Evolutionary conservation across 192 early-diverging fungal genomes (phyloP).

Genomic region (Backusella tuberculispora): DNA sequence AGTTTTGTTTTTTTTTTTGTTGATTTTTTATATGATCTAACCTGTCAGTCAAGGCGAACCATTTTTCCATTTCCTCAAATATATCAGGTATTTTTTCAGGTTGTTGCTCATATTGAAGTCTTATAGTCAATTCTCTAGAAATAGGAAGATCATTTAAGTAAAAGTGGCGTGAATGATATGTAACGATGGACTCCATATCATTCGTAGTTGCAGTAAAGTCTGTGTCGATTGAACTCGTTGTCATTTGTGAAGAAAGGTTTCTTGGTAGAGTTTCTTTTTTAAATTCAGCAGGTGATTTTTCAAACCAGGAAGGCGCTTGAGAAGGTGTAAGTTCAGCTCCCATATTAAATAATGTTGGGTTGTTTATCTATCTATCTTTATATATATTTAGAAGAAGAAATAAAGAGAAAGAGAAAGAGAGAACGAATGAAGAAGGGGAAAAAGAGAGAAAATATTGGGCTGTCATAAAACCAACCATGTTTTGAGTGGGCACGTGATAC

Average conservation of each 20-base stretch:
- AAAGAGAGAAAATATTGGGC: neutral
- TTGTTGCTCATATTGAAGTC: slow-evolving; percentile 8
- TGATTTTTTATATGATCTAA: neutral
- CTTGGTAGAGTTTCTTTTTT: neutral
- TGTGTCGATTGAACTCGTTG: slow-evolving; percentile 3
- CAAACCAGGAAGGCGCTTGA: neutral
- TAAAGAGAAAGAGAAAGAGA: neutral
- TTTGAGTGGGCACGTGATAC: neutral
- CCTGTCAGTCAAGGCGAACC: slow-evolving; percentile 44
- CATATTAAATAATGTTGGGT: neutral
- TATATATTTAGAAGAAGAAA: neutral
- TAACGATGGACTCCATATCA: neutral
- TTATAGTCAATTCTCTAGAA: neutral
- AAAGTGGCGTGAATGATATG: neutral
- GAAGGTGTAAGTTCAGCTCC: neutral
- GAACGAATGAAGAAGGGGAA: neutral
- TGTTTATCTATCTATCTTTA: neutral
- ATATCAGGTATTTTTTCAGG: slow-evolving; percentile 33
- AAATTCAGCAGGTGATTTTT: slow-evolving; percentile 4
- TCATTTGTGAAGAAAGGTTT: slow-evolving; percentile 11
- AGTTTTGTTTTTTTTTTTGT: neutral
- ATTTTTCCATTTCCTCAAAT: slow-evolving; percentile 42
- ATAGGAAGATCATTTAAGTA: neutral
- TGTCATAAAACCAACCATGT: neutral
- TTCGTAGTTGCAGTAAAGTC: slow-evolving; percentile 7